phyloP scores from a whole-genome alignment of 352 stramenopile species.

The Globisporangium alternatum region DNA sequence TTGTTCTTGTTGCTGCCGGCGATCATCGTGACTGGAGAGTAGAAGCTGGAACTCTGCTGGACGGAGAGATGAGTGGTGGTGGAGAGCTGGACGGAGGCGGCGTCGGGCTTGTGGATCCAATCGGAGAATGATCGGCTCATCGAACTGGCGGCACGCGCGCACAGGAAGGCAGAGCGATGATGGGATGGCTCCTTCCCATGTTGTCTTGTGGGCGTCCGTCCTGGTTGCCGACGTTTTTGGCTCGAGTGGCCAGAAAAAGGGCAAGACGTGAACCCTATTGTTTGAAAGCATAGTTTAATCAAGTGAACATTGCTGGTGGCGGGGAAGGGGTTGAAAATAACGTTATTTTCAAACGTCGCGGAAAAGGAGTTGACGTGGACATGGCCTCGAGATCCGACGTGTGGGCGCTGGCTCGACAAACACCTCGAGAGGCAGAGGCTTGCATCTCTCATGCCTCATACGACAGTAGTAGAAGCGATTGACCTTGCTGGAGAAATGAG shows the following conservation, averaged over 20 bases:
- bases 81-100: not conserved
- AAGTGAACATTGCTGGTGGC: not conserved
- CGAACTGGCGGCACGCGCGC: too few species aligned
- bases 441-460: too few species aligned
- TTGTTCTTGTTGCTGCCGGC: slow-evolving; percentile 19
- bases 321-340: slow-evolving; percentile 15
- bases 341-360: slow-evolving; percentile 7
- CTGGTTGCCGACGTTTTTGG: not conserved
- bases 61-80: not conserved
- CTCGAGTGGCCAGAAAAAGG: not conserved
- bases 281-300: not conserved
- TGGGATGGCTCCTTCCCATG: not conserved
- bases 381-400: not conserved
- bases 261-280: not conserved
- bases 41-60: slow-evolving; percentile 4
- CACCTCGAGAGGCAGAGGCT: too few species aligned
- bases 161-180: not conserved
- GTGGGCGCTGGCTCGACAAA: too few species aligned
- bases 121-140: slow-evolving; percentile 35
- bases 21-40: slow-evolving; percentile 13
- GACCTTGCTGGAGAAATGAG: too few species aligned
- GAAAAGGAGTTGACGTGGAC: slow-evolving; percentile 14
- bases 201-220: not conserved
- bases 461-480: too few species aligned
- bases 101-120: slow-evolving; percentile 25